Conservation (phyloP, 2,329 filamentous ascomycete species). For the Pseudogymnoascus sp. region DNA sequence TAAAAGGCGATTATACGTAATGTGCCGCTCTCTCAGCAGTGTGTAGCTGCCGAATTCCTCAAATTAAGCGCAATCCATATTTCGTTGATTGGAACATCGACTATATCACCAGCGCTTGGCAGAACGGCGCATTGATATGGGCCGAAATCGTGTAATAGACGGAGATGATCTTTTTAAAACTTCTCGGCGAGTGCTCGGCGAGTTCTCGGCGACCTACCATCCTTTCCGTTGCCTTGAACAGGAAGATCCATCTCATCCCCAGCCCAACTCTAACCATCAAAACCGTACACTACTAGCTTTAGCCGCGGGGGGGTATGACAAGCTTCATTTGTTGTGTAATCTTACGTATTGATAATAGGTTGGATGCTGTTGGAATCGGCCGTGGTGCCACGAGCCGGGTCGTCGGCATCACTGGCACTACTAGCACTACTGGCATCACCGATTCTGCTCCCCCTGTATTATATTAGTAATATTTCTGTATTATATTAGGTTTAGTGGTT, state of each 20-base stretch:
- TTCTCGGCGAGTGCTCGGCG: background rate
- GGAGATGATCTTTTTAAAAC: background rate
- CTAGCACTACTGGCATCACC: too few species aligned
- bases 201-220: too few species aligned
- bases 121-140: background rate
- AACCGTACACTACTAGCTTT: background rate
- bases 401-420: too few species aligned
- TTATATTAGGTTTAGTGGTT: too few species aligned
- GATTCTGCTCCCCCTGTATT: too few species aligned
- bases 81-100: background rate
- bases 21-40: too few species aligned
- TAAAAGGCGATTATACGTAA: too few species aligned
- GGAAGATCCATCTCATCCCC: too few species aligned
- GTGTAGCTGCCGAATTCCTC: background rate
- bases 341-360: background rate
- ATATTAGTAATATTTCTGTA: too few species aligned
- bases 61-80: background rate
- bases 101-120: background rate
- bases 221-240: too few species aligned
- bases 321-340: background rate
- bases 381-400: too few species aligned
- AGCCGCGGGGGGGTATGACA: background rate
- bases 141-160: background rate
- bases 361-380: background rate
- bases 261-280: background rate